Conservation (phyloP, 257 asterid species). For the Nicotiana obtusifolia region DNA sequence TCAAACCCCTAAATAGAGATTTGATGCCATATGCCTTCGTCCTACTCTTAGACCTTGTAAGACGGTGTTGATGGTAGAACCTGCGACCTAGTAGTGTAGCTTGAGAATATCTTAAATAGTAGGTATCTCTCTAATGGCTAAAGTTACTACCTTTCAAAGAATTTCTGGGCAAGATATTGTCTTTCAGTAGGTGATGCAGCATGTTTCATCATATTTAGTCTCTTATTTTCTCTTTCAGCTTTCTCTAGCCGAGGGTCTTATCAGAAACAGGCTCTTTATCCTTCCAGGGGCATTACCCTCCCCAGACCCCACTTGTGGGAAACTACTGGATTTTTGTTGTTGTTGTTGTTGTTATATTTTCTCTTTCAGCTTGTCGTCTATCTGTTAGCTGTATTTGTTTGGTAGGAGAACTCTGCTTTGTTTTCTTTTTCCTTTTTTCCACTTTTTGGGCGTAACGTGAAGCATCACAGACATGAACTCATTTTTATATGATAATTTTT, state of each 20-base stretch:
- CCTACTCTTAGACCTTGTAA: background rate
- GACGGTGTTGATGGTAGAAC: background rate
- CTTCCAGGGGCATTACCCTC: too few relatives aligned
- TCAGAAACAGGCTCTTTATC: too few relatives aligned
- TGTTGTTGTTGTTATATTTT: too few relatives aligned
- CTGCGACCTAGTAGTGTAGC: background rate
- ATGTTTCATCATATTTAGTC: background rate
- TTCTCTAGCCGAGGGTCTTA: too few relatives aligned
- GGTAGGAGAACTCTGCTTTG: background rate
- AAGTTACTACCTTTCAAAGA: background rate
- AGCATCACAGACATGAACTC: background rate
- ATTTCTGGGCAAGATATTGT: background rate
- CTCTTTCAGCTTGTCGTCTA: conserved; percentile 4
- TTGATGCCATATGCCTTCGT: background rate
- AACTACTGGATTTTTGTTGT: too few relatives aligned
- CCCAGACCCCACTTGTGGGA: too few relatives aligned
- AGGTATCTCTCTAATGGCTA: background rate
- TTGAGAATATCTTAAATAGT: background rate
- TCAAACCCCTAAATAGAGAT: background rate
- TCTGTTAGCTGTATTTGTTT: background rate
- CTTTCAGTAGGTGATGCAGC: background rate
- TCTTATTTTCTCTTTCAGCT: background rate
- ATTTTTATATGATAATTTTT: background rate
- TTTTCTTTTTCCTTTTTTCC: background rate
- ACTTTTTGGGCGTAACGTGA: background rate